Evolutionary conservation across 805 yeast species (phyloP).

Genomic region (Zygoascus biomembranicola): DNA sequence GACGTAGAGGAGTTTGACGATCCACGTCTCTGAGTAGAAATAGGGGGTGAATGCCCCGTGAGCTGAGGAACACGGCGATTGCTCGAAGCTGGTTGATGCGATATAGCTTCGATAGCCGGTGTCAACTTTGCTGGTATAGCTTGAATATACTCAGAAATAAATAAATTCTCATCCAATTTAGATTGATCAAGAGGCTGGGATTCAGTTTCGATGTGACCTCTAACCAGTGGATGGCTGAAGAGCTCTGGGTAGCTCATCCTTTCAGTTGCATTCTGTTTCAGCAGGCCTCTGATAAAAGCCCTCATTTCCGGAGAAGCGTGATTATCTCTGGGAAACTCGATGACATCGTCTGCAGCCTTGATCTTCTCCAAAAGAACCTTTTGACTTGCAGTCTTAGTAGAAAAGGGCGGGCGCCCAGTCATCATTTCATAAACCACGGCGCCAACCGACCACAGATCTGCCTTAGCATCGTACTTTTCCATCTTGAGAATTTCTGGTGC

Average conservation of each 20-base stretch:
- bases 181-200: constrained; percentile 53
- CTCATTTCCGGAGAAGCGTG: constrained; percentile 58
- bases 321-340: constrained; percentile 63
- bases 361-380: constrained; percentile 81
- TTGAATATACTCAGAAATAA: constrained; percentile 69
- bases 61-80: neutral
- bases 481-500: constrained; percentile 94
- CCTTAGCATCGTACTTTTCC: constrained; percentile 94
- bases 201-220: constrained; percentile 33
- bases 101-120: neutral
- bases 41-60: neutral
- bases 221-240: constrained; percentile 63
- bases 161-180: constrained; percentile 65
- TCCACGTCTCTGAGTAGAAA: neutral
- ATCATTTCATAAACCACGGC: constrained; percentile 94
- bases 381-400: constrained; percentile 89
- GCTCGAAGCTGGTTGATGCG: neutral
- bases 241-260: constrained; percentile 86
- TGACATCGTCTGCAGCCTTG: constrained; percentile 69
- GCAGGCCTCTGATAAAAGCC: constrained; percentile 60
- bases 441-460: constrained; percentile 97
- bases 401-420: constrained; percentile 93
- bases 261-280: constrained; percentile 79
- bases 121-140: neutral
- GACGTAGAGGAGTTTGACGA: neutral